Percentiles rank a stretch among this genome's conserved stretches.
phyloP scores from a whole-genome alignment of 441 rosid species.

The Populus hybrid region DNA sequence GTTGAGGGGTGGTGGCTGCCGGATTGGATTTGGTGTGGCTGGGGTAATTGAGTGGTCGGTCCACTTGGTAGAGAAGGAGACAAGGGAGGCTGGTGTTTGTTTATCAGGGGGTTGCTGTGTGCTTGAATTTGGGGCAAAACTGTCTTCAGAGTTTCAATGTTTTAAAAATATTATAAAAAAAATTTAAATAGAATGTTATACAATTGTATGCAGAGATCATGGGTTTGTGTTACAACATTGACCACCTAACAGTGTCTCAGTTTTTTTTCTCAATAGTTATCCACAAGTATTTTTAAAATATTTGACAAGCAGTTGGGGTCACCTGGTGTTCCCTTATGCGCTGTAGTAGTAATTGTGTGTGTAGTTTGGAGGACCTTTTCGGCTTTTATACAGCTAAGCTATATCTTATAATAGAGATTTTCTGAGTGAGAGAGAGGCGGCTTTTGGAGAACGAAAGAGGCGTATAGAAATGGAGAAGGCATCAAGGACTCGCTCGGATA shows the following conservation, averaged over 20 bases:
- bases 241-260: neutral
- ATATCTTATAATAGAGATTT: neutral
- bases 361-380: neutral
- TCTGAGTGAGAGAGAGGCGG: conserved; percentile 27
- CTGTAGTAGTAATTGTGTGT: neutral
- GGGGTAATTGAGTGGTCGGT: too few species aligned
- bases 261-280: conserved; percentile 8
- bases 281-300: neutral
- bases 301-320: conserved; percentile 4
- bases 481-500: neutral
- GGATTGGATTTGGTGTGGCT: too few species aligned
- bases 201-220: too few species aligned
- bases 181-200: too few species aligned
- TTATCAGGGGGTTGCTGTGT: too few species aligned
- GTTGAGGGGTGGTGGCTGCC: too few species aligned
- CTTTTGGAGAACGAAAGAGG: conserved; percentile 48
- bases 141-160: too few species aligned
- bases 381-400: conserved; percentile 14
- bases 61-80: too few species aligned
- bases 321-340: neutral
- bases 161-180: too few species aligned
- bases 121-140: too few species aligned
- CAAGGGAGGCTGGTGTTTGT: too few species aligned
- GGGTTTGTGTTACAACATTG: too few species aligned
- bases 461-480: conserved; percentile 16